These are phyloP conservation scores for Tylopilus vinaceipallidus DNA, from an alignment of 768 basidiomycete genomes.

Conservation along the genomic window DNA sequence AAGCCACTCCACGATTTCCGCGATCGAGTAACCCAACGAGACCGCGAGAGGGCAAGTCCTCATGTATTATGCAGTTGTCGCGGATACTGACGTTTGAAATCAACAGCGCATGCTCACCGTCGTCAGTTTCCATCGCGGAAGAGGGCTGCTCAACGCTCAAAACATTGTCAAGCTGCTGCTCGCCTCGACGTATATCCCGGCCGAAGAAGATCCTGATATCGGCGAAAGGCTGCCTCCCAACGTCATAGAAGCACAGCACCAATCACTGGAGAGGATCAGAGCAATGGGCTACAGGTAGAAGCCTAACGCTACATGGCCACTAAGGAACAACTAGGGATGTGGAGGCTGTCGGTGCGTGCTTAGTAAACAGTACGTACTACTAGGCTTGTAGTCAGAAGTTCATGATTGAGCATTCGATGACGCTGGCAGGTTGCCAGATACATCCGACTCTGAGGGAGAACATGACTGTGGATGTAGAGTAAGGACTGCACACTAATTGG, in stretches of 20 bases:
- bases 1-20: slow-evolving; percentile 22
- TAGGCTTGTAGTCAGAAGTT: not conserved
- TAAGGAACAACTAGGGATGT: too few species aligned
- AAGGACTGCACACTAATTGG: too few species aligned
- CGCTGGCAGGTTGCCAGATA: too few species aligned
- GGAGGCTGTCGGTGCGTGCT: too few species aligned
- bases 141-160: slow-evolving; percentile 20
- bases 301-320: not conserved
- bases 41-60: slow-evolving; percentile 13
- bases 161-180: slow-evolving; percentile 21
- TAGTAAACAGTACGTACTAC: not conserved
- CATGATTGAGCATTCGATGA: not conserved
- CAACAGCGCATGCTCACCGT: slow-evolving; percentile 19
- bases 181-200: slow-evolving; percentile 15
- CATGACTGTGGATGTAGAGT: too few species aligned
- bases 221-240: slow-evolving; percentile 9
- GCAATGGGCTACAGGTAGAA: slow-evolving; percentile 1
- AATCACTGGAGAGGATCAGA: slow-evolving; percentile 14
- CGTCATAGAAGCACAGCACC: slow-evolving; percentile 12
- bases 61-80: not conserved
- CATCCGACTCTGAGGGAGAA: too few species aligned
- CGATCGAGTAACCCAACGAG: slow-evolving; percentile 16
- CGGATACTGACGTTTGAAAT: not conserved
- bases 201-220: slow-evolving; percentile 21
- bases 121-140: slow-evolving; percentile 24